Evolutionary conservation across 495 filamentous ascomycete genomes (phyloP).

Genomic region (Xylaria intraflava): DNA sequence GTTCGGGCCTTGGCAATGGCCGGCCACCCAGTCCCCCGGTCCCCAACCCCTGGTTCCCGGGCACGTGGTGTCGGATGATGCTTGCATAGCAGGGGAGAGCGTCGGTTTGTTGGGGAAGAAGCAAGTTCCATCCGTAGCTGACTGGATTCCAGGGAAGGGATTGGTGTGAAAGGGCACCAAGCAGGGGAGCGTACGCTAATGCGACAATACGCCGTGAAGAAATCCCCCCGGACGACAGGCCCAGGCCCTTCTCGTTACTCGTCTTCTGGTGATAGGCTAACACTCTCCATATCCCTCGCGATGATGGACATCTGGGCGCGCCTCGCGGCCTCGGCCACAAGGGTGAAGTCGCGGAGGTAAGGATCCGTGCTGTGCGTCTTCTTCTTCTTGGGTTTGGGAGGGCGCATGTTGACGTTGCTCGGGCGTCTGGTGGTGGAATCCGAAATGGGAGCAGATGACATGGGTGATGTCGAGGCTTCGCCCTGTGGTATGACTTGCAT

Average conservation of each 20-base stretch:
- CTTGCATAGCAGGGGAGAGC: neutral
- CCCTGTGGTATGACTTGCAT: neutral
- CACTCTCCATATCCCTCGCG: conserved; percentile 73
- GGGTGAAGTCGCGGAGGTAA: conserved; percentile 71
- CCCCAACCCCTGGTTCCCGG: neutral
- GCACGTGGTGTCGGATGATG: conserved; percentile 7
- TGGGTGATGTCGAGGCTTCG: conserved; percentile 13
- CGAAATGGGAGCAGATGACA: conserved; percentile 23
- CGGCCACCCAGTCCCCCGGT: neutral
- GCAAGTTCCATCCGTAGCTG: neutral
- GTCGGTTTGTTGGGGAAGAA: conserved; percentile 3
- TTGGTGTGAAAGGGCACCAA: neutral
- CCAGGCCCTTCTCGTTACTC: neutral
- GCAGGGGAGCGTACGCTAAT: neutral
- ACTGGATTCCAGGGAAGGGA: neutral
- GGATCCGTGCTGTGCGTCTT: conserved; percentile 47
- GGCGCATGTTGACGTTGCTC: conserved; percentile 23
- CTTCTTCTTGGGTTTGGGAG: conserved; percentile 28
- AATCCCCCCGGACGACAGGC: neutral
- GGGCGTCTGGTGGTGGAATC: conserved; percentile 18
- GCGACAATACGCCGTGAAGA: neutral
- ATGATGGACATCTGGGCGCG: conserved; percentile 82
- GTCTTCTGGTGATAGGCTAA: conserved; percentile 43
- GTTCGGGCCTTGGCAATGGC: neutral
- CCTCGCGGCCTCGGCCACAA: conserved; percentile 93